phyloP scores from a whole-genome alignment of 345 rosid genomes.

The Iberis pinnata region DNA sequence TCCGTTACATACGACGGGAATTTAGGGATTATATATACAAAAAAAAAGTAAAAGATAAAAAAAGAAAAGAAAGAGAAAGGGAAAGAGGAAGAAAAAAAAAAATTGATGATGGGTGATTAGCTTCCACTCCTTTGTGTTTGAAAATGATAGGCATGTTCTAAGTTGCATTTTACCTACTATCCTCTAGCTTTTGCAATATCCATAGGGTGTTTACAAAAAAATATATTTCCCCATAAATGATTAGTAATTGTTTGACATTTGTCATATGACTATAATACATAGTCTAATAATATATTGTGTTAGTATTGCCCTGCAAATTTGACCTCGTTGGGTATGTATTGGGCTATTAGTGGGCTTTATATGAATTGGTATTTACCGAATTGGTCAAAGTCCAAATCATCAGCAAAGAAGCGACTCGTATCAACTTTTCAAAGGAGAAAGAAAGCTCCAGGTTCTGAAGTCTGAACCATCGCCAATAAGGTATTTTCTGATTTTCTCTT shows the following conservation, averaged over 20 bases:
- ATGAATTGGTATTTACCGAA: no score
- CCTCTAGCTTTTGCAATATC: constrained; percentile 18
- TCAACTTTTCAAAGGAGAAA: constrained; percentile 12
- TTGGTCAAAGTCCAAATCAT: not conserved
- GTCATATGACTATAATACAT: no score
- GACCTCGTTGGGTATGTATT: no score
- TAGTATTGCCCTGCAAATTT: no score
- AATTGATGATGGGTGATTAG: constrained; percentile 14
- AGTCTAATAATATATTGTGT: no score
- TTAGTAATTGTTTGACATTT: no score
- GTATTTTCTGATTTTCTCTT: constrained; percentile 10
- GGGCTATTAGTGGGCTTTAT: constrained; percentile 15
- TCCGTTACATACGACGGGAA: not conserved
- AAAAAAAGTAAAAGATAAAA: not conserved
- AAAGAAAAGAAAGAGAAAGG: not conserved
- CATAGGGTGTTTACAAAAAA: constrained; percentile 9
- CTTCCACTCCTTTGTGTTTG: constrained; percentile 10
- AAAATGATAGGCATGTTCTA: no score
- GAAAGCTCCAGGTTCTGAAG: constrained; percentile 7
- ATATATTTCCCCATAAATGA: no score
- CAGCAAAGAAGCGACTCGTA: not conserved
- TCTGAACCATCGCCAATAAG: constrained; percentile 13
- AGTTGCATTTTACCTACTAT: no score
- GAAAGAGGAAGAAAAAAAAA: not conserved
- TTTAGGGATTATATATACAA: constrained; percentile 15